These are phyloP conservation scores for Linaria vulgaris DNA, from an alignment of 257 asterid species.

Conservation along the genomic window DNA sequence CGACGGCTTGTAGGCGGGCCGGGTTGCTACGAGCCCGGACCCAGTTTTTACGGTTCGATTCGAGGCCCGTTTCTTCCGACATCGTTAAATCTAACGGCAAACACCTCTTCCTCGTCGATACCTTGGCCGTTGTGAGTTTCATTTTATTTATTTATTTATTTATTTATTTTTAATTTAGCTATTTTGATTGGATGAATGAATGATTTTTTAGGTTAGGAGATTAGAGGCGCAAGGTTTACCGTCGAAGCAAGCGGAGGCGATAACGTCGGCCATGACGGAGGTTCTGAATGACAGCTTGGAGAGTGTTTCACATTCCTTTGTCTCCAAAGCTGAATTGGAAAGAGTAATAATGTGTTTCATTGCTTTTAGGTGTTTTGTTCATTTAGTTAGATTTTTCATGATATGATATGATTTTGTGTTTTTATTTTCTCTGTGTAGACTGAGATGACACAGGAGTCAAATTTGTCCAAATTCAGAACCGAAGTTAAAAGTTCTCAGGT, in stretches of 20 bases:
- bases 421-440: constrained; percentile 40
- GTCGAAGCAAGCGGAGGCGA: constrained; percentile 85
- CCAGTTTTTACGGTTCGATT: constrained; percentile 30
- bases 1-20: constrained; percentile 50
- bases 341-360: constrained; percentile 33
- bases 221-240: constrained; percentile 85
- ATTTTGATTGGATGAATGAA: neutral
- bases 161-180: neutral
- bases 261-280: constrained; percentile 66
- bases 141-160: neutral
- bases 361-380: neutral
- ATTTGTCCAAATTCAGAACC: constrained; percentile 72
- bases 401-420: neutral
- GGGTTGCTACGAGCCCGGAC: constrained; percentile 32
- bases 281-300: constrained; percentile 76
- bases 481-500: constrained; percentile 94
- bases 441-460: constrained; percentile 80
- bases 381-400: constrained; percentile 10
- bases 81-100: constrained; percentile 48
- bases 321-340: constrained; percentile 79
- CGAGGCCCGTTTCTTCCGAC: constrained; percentile 58
- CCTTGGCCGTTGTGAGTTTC: constrained; percentile 76
- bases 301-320: constrained; percentile 68
- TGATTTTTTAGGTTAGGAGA: constrained; percentile 63
- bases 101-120: constrained; percentile 81